Evolutionary conservation across 2,329 filamentous ascomycete genomes (phyloP), one percentile per base, ranked within the genome.

Genomic region (Calonectria pauciramosa): DNA sequence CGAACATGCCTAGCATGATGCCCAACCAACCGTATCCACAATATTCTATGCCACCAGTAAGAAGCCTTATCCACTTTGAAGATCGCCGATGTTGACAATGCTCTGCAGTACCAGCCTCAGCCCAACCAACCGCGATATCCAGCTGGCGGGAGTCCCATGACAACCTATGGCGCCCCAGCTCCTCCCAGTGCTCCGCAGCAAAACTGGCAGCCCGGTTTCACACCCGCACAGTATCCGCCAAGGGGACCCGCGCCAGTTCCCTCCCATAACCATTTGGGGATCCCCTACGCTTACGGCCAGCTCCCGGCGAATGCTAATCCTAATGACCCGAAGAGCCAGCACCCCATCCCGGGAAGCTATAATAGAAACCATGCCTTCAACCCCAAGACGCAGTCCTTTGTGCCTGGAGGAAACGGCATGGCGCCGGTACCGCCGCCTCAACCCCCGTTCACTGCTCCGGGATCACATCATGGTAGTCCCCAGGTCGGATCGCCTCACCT

Each of bases 351-450:
- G 18, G 95, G 95, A 44, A 97, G 94, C 85, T 97, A 91, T 78
- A 95, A 94, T 82, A 91, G 96, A 72, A 86, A 86, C 67, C 95
- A 95, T 80, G 92, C 94, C 16, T 98, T 99, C 87, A 98, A 98
- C 82, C 96, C 96, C 0, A 96, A 98, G 86, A 98, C 95, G 20
- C 95, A 98, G 82, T 94, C 96, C 0, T 98, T 99, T 84, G 91
- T 98, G 30, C 96, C 96, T 60, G 84, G 86, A 23, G 82, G 91
- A 75, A 88, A 85, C 76, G 86, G 87, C 32, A 88, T 90, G 83
- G 85, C 86, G 36, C 86, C 88, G 4, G 86, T 88, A 77, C 89
- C 88, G 51, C 86, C 86, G 38, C 86, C 88, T 8, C 86, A 88
- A 75, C 87, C 86, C 20, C 86, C 87, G 0, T 91, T 88, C 75